Conservation (phyloP, 257 asterid genomes). For the Solanum chilense region DNA sequence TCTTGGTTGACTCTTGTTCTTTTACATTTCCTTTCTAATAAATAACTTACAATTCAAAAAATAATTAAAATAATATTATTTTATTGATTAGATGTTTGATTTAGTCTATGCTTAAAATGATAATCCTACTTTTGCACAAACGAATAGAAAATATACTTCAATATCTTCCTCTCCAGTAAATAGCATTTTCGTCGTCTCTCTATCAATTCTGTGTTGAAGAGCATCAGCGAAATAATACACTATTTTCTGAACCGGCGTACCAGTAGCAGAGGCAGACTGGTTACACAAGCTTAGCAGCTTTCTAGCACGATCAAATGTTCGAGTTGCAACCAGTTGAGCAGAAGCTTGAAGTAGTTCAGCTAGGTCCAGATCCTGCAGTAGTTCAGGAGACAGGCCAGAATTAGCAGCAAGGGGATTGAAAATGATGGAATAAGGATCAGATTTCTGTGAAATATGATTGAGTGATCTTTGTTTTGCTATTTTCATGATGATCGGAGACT, state of each 20-base stretch:
- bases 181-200: background rate
- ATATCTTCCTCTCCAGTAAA: conserved; percentile 8
- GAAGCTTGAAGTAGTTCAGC: conserved; percentile 17
- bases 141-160: background rate
- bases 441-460: background rate
- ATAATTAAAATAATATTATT: too few species aligned
- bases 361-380: conserved; percentile 6
- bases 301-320: conserved; percentile 19
- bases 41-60: too few species aligned
- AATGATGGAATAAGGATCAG: background rate
- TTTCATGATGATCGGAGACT: background rate
- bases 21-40: too few species aligned
- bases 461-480: background rate
- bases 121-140: too few species aligned
- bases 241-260: conserved; percentile 15
- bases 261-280: conserved; percentile 4
- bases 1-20: too few species aligned
- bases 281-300: conserved; percentile 8
- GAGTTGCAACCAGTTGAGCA: conserved; percentile 8
- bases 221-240: conserved; percentile 18
- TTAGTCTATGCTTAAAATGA: too few species aligned
- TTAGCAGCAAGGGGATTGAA: background rate
- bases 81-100: too few species aligned
- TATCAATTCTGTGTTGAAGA: conserved; percentile 18
- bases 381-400: background rate